phyloP scores from a whole-genome alignment of 306 rosid species.

The Astragalus membranaceus region DNA sequence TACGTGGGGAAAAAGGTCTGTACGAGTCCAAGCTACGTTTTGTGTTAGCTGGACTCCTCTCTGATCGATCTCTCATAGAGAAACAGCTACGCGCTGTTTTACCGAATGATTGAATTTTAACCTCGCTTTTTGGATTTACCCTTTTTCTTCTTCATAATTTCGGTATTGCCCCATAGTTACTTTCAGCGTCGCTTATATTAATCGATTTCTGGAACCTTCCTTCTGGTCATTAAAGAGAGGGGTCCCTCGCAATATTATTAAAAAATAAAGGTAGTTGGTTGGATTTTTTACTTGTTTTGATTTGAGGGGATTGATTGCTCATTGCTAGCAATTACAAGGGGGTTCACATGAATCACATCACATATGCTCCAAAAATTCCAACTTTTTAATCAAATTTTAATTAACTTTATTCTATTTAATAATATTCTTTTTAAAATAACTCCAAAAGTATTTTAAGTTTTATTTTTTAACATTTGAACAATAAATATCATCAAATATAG shows the following conservation, averaged over 20 bases:
- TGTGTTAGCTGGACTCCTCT: conserved; percentile 33
- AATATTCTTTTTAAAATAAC: too few relatives aligned
- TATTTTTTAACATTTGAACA: too few relatives aligned
- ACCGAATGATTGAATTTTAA: not conserved
- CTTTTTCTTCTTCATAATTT: conserved; percentile 11
- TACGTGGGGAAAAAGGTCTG: not conserved
- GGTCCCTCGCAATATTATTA: not conserved
- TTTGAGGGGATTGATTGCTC: too few relatives aligned
- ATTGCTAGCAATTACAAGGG: too few relatives aligned
- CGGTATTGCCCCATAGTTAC: conserved; percentile 4
- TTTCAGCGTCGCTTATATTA: not conserved
- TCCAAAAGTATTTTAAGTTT: too few relatives aligned
- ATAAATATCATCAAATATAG: too few relatives aligned
- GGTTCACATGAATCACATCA: too few relatives aligned
- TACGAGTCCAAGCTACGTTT: conserved; percentile 40
- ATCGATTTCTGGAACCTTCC: not conserved
- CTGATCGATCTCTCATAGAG: not conserved
- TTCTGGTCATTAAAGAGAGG: not conserved
- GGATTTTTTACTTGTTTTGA: too few relatives aligned
- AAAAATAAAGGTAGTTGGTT: not conserved
- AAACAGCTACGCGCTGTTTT: conserved; percentile 15
- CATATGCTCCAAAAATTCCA: too few relatives aligned
- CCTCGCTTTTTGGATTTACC: not conserved
- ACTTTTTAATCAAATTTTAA: too few relatives aligned
- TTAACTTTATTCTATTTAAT: too few relatives aligned